Percentiles rank a stretch among this genome's conserved stretches.
Evolutionary conservation across 371 early-diverging fungal species (phyloP).

Genomic region (Syncephalastrum contaminatum): DNA sequence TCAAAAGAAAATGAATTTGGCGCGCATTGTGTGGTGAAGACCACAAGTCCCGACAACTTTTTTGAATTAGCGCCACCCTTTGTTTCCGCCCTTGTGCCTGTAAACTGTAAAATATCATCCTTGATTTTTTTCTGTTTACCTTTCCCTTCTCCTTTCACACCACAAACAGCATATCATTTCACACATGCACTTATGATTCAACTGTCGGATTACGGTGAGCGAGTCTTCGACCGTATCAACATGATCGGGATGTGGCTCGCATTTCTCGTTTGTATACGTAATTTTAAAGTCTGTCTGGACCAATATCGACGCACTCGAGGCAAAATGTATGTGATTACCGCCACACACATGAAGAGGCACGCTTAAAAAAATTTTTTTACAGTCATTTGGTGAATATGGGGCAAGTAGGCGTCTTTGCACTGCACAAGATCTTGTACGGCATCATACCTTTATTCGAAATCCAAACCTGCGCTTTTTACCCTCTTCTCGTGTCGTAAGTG

Average conservation of each 20-base stretch:
- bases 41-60: no score
- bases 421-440: constrained; percentile 44
- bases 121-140: no score
- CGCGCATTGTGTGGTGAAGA: no score
- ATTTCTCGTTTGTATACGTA: constrained; percentile 32
- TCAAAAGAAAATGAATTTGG: no score
- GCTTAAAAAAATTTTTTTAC: constrained; percentile 1
- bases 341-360: not conserved
- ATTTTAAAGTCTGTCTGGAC: constrained; percentile 35
- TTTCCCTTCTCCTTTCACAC: no score
- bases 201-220: constrained; percentile 32
- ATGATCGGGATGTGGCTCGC: constrained; percentile 50
- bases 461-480: constrained; percentile 37
- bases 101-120: no score
- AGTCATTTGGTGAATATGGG: constrained; percentile 44
- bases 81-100: no score
- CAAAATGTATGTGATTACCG: constrained; percentile 29
- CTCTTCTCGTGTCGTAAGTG: constrained; percentile 46
- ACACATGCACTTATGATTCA: constrained; percentile 23
- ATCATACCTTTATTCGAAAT: constrained; percentile 47
- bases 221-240: constrained; percentile 42
- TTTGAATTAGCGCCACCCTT: no score
- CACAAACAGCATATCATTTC: no score
- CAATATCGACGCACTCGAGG: constrained; percentile 45
- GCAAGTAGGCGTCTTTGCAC: constrained; percentile 36